Evolutionary conservation across 2,329 filamentous ascomycete species (phyloP), one percentile per base, ranked within the genome.

Genomic region (Allantophomopsis cytisporea): DNA sequence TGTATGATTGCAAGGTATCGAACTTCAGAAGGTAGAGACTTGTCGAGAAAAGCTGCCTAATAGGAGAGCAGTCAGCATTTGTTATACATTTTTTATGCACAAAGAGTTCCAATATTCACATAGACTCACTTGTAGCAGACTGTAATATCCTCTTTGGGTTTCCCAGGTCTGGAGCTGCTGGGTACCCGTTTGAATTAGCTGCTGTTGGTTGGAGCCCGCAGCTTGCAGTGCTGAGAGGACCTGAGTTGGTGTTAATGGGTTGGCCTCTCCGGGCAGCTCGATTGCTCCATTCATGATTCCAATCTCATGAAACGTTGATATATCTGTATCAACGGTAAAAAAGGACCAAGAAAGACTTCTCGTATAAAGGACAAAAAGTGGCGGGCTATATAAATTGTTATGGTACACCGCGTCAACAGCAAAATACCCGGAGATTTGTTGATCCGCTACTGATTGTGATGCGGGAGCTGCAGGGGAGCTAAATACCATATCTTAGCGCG

Each of bases 1-100:
- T 94, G 84, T 49, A 96, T 94, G 42, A 96, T 76, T 40, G 89
- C 83, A 10, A 95, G 77, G 53, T 94, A 87, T 44, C 91, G 83
- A 39, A 89, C 73, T 52, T 93, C 80, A 42, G 75, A 62, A 1
- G 85, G 83, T 1, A 93, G 65, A 2, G 76, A 76, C 44, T 76
- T 77, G 62, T 94, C 83, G 46, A 94, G 71, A 56, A 88, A 95
- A 30, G 86, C 73, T 49, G 80, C 72, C 80, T 93, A 53, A 3
- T 21, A 21, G n/a, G 20, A 12, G 23, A 28, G 23, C 23, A 28
- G 10, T 28, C 23, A 28, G 23, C 23, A 8, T 28, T 28, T 10
- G 8, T 28, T 4, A 28, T 28, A 28, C 23, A 3, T 5, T 10
- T 8, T 28, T 28, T 28, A 12, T 28, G 23, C 23, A 10, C 23